These are phyloP conservation scores for Neurospora sp. DNA, from an alignment of 495 filamentous ascomycete genomes.

Conservation along the genomic window DNA sequence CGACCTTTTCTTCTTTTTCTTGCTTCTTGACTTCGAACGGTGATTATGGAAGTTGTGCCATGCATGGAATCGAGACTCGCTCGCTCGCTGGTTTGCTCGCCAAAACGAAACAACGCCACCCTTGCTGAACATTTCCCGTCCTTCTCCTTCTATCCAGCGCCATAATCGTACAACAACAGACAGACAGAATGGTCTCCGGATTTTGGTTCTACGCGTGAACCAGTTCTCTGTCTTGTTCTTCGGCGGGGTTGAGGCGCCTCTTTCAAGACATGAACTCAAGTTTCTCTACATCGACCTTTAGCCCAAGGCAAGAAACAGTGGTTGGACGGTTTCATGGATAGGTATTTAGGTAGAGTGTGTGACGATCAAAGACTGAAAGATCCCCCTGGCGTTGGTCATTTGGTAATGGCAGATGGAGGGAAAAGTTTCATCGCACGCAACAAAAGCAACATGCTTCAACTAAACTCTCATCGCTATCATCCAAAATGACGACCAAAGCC, in stretches of 20 bases:
- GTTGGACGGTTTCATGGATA: conserved; percentile 1
- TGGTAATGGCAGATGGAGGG: not conserved
- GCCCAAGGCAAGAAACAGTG: conserved; percentile 19
- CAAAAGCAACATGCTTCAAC: not conserved
- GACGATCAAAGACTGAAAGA: not conserved
- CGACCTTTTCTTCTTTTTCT: not conserved
- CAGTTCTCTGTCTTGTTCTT: not conserved
- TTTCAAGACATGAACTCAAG: conserved; percentile 12
- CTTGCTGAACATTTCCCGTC: not conserved
- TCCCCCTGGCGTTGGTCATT: not conserved
- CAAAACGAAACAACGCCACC: too few species aligned
- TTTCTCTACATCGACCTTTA: conserved; percentile 31
- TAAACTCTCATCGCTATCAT: not conserved
- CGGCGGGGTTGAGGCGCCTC: not conserved
- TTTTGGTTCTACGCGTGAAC: not conserved
- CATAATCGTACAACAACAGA: not conserved
- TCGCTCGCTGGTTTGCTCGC: not conserved
- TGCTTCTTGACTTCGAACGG: not conserved
- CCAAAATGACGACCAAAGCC: not conserved
- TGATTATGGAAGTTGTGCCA: not conserved
- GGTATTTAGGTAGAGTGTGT: not conserved
- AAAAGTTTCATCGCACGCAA: not conserved
- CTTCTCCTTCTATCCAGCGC: not conserved
- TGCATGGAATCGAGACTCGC: not conserved
- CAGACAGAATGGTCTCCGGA: not conserved